A percentile compares a stretch with the other conserved stretches of the same genome.
These are phyloP conservation scores for Euphorbia celastroides DNA, from an alignment of 441 rosid species.

Conservation along the genomic window DNA sequence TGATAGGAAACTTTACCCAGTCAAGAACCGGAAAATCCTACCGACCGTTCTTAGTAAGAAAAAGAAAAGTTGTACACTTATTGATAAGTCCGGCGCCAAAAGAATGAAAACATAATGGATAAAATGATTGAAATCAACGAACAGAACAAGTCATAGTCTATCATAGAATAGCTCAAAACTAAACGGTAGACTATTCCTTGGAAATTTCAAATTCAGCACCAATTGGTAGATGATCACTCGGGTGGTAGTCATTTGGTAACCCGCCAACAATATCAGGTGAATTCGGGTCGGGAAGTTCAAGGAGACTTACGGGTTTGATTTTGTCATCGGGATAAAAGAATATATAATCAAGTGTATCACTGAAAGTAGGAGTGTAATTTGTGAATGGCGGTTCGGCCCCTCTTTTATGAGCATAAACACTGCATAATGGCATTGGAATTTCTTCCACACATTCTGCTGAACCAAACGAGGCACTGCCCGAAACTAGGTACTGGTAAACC, in stretches of 20 bases:
- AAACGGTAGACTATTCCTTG: slow-evolving; percentile 18
- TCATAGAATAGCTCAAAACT: background rate
- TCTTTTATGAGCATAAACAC: slow-evolving; percentile 57
- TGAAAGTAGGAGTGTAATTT: slow-evolving; percentile 81
- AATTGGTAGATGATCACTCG: slow-evolving; percentile 92
- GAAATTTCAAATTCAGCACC: slow-evolving; percentile 75
- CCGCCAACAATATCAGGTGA: slow-evolving; percentile 58
- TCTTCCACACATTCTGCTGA: slow-evolving; percentile 38
- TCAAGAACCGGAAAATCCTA: too few species aligned
- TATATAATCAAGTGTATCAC: slow-evolving; percentile 74
- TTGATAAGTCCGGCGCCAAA: too few species aligned
- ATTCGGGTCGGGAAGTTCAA: slow-evolving; percentile 54
- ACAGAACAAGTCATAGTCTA: too few species aligned
- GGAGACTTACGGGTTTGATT: slow-evolving; percentile 56
- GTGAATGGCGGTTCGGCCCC: slow-evolving; percentile 92
- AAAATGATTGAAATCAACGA: too few species aligned
- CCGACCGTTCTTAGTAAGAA: too few species aligned
- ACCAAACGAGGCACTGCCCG: slow-evolving; percentile 36
- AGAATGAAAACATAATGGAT: too few species aligned
- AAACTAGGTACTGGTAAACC: slow-evolving; percentile 75
- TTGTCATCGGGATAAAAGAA: slow-evolving; percentile 57
- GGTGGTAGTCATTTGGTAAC: slow-evolving; percentile 74
- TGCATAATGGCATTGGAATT: slow-evolving; percentile 54
- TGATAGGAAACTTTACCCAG: too few species aligned
- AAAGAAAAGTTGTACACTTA: too few species aligned